phyloP scores from a whole-genome alignment of 805 yeast genomes.

The Ogataea corticis region DNA sequence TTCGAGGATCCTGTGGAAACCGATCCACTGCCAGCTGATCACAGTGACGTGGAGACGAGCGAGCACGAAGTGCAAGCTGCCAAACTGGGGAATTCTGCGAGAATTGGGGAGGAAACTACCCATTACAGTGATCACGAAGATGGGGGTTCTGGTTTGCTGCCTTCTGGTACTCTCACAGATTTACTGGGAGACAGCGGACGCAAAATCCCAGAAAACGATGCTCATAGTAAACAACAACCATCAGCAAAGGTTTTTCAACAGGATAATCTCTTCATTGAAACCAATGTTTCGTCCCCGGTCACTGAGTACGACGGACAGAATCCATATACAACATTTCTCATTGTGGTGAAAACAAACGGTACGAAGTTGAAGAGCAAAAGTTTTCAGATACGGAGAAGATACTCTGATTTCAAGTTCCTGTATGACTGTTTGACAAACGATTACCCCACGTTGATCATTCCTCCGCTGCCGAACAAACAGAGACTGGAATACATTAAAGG shows the following conservation, averaged over 20 bases:
- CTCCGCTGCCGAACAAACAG: constrained; percentile 93
- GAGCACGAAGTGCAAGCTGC: background rate
- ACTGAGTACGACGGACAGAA: constrained; percentile 75
- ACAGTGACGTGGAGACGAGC: background rate
- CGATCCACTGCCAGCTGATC: background rate
- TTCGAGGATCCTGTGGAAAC: background rate
- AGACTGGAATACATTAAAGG: constrained; percentile 91
- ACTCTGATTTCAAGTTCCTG: constrained; percentile 79
- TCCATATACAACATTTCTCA: constrained; percentile 71
- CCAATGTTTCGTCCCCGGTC: constrained; percentile 57
- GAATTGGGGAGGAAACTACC: background rate
- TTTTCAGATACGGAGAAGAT: constrained; percentile 71
- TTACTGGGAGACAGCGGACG: background rate
- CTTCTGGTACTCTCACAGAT: background rate
- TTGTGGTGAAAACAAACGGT: constrained; percentile 62
- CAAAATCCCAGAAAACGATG: background rate
- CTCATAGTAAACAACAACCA: background rate
- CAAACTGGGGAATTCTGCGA: background rate
- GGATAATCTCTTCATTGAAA: constrained; percentile 34
- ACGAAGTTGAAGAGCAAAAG: constrained; percentile 50
- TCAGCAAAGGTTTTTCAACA: background rate
- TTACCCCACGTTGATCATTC: constrained; percentile 82
- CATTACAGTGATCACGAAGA: constrained; percentile 2
- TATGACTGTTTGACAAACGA: constrained; percentile 75
- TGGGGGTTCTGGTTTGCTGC: constrained; percentile 3